These are phyloP conservation scores for Ustilago nuda DNA, from an alignment of 1,284 basidiomycete genomes.

Conservation along the genomic window DNA sequence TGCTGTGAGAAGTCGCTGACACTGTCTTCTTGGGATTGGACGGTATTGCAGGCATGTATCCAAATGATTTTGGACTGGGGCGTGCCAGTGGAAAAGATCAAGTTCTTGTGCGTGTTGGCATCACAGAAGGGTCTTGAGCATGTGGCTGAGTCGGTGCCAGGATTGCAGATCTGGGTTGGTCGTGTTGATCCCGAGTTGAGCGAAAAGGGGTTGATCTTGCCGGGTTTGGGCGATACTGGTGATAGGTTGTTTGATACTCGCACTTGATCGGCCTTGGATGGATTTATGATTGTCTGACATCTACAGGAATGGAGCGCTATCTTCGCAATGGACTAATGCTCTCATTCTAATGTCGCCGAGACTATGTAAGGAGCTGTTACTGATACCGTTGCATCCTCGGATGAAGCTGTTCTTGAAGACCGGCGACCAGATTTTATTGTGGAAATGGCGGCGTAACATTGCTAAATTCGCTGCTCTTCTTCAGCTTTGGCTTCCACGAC, in stretches of 20 bases:
- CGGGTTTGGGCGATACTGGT: slow-evolving; percentile 65
- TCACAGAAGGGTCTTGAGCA: slow-evolving; percentile 80
- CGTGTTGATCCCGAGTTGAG: slow-evolving; percentile 59
- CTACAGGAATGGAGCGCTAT: neutral
- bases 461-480: neutral
- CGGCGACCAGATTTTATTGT: neutral
- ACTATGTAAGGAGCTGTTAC: neutral
- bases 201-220: slow-evolving; percentile 62
- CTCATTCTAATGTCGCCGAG: neutral
- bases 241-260: slow-evolving; percentile 58
- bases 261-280: slow-evolving; percentile 8
- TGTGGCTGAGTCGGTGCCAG: slow-evolving; percentile 78
- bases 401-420: too few species aligned
- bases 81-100: slow-evolving; percentile 74
- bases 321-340: neutral
- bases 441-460: neutral
- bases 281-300: neutral
- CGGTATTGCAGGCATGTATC: slow-evolving; percentile 51
- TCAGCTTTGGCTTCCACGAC: neutral
- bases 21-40: neutral
- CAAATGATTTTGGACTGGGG: slow-evolving; percentile 68
- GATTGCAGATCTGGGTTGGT: slow-evolving; percentile 77
- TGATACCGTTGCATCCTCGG: too few species aligned
- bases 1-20: too few species aligned
- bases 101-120: slow-evolving; percentile 84